Conservation (phyloP, 148 eudicot species). For the Persicaria tinctoria region DNA sequence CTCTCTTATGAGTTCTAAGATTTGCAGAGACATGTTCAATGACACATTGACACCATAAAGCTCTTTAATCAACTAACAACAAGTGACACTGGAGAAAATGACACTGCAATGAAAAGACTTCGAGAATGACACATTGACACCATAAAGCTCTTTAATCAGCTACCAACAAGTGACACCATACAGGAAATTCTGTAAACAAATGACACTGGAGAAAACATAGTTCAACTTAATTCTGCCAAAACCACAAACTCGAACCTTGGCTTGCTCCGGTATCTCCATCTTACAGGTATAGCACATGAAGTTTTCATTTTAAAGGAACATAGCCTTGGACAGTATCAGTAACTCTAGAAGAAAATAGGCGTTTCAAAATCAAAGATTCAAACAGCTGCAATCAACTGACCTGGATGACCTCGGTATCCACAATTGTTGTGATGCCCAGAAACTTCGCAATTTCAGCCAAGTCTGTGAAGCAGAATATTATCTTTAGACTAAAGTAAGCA, state of each 20-base stretch:
- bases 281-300: neutral
- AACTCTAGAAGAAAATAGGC: neutral
- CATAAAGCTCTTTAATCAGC: neutral
- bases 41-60: neutral
- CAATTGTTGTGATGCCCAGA: slow-evolving; percentile 76
- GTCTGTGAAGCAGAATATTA: slow-evolving; percentile 36
- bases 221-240: slow-evolving; percentile 2
- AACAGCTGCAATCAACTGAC: slow-evolving; percentile 35
- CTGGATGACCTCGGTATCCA: slow-evolving; percentile 87
- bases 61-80: neutral
- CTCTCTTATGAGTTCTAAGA: neutral
- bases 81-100: neutral
- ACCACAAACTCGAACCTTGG: neutral
- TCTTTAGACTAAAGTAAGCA: slow-evolving; percentile 4
- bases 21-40: neutral
- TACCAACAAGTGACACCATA: neutral
- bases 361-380: neutral
- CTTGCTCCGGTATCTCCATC: neutral
- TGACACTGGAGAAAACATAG: neutral
- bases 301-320: neutral
- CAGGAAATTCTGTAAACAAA: neutral
- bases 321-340: neutral
- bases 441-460: slow-evolving; percentile 97
- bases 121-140: too few relatives aligned
- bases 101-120: too few relatives aligned